Percentiles rank a stretch among this genome's conserved stretches.
Evolutionary conservation across 257 asterid species (phyloP).

Genomic region (Solanum medicagineum): DNA sequence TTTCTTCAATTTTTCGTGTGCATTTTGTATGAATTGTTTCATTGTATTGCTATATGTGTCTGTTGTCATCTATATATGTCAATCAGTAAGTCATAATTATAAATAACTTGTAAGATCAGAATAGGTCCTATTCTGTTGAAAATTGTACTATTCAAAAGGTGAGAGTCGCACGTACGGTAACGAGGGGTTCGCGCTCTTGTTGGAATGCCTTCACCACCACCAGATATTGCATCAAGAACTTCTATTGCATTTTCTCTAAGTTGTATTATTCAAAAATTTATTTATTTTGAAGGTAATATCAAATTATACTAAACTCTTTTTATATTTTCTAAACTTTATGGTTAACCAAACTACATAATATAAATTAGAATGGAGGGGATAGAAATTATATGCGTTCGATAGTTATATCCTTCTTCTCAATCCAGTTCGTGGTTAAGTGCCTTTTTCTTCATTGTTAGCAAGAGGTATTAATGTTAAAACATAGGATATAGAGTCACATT

Average conservation of each 20-base stretch:
- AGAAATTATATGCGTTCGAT: neutral
- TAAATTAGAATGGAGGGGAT: too few relatives aligned
- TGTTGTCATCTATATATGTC: neutral
- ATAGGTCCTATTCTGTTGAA: neutral
- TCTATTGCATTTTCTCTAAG: too few relatives aligned
- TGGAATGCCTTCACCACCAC: too few relatives aligned
- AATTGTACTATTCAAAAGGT: too few relatives aligned
- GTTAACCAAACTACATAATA: too few relatives aligned
- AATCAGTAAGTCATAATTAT: neutral
- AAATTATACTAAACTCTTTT: neutral
- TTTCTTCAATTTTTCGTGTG: neutral
- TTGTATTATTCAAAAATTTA: too few relatives aligned
- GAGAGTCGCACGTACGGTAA: too few relatives aligned
- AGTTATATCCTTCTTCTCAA: neutral
- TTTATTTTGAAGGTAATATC: neutral
- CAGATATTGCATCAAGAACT: too few relatives aligned
- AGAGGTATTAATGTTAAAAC: neutral
- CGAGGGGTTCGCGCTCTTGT: too few relatives aligned
- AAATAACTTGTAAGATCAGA: neutral
- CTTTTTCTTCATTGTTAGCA: neutral
- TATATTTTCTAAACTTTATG: too few relatives aligned
- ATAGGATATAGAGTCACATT: neutral
- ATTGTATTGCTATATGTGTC: neutral
- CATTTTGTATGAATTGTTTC: neutral
- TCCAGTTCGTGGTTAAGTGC: neutral